Evolutionary conservation across 768 basidiomycete genomes (phyloP).

Genomic region (Termitomyces titanicus): DNA sequence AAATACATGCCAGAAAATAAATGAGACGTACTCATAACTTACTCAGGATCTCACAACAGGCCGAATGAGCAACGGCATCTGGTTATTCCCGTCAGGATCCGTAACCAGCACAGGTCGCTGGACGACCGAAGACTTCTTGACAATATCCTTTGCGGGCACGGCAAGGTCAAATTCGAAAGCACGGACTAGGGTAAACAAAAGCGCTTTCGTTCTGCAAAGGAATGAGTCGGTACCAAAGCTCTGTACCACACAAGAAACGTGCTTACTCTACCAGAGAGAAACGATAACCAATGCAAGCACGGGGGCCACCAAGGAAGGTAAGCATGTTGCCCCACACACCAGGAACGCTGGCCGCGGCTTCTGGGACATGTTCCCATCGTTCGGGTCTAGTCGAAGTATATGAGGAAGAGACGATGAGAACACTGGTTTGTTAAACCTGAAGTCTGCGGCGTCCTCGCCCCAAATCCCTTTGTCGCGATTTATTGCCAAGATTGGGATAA

Average conservation of each 20-base stretch:
- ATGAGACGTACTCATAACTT: neutral
- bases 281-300: slow-evolving; percentile 66
- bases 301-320: slow-evolving; percentile 63
- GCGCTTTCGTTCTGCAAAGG: slow-evolving; percentile 27
- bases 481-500: slow-evolving; percentile 51
- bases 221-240: slow-evolving; percentile 20
- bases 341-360: slow-evolving; percentile 42
- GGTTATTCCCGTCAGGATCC: slow-evolving; percentile 34
- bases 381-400: slow-evolving; percentile 47
- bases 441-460: slow-evolving; percentile 63
- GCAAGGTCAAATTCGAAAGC: slow-evolving; percentile 53
- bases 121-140: slow-evolving; percentile 35
- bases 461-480: slow-evolving; percentile 53
- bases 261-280: slow-evolving; percentile 55
- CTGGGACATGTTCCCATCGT: slow-evolving; percentile 52
- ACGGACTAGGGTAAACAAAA: slow-evolving; percentile 46
- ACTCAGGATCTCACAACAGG: slow-evolving; percentile 10
- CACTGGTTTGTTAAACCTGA: slow-evolving; percentile 38
- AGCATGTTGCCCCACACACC: slow-evolving; percentile 60
- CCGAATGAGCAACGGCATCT: slow-evolving; percentile 41
- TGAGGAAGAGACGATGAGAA: neutral
- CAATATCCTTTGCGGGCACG: slow-evolving; percentile 42
- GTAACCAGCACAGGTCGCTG: slow-evolving; percentile 41
- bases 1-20: neutral
- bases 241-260: slow-evolving; percentile 3